Evolutionary conservation across 148 eudicot species (phyloP).

Genomic region (Pharnaceum exiguum): DNA sequence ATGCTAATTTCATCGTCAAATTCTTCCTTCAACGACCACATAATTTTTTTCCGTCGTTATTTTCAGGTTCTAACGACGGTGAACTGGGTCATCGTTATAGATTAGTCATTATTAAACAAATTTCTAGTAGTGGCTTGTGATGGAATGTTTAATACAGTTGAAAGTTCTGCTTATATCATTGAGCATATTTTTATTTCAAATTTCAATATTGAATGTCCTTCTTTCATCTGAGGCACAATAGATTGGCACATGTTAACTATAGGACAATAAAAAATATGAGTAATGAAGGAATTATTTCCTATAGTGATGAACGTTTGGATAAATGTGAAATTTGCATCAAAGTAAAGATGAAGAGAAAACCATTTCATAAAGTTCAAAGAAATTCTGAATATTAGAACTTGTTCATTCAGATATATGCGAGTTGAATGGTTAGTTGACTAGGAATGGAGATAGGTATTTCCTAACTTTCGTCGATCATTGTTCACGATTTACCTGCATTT

Average conservation of each 20-base stretch:
- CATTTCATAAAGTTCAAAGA: constrained; percentile 3
- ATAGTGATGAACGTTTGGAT: background rate
- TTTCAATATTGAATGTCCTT: too few species aligned
- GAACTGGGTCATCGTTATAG: too few species aligned
- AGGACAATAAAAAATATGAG: background rate
- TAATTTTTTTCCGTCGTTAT: too few species aligned
- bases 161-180: background rate
- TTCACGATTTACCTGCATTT: background rate
- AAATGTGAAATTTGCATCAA: constrained; percentile 1
- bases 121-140: too few species aligned
- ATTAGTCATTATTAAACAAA: too few species aligned
- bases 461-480: background rate
- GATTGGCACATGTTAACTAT: background rate
- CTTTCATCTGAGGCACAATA: too few species aligned
- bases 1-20: too few species aligned
- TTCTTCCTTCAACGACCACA: too few species aligned
- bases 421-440: background rate
- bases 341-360: background rate
- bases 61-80: too few species aligned
- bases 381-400: constrained; percentile 1
- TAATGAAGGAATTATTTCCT: background rate
- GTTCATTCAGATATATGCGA: constrained; percentile 4
- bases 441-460: background rate
- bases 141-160: constrained; percentile 8
- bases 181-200: too few species aligned